Conservation (phyloP, 805 yeast species). For the Komagataella mondaviorum region DNA sequence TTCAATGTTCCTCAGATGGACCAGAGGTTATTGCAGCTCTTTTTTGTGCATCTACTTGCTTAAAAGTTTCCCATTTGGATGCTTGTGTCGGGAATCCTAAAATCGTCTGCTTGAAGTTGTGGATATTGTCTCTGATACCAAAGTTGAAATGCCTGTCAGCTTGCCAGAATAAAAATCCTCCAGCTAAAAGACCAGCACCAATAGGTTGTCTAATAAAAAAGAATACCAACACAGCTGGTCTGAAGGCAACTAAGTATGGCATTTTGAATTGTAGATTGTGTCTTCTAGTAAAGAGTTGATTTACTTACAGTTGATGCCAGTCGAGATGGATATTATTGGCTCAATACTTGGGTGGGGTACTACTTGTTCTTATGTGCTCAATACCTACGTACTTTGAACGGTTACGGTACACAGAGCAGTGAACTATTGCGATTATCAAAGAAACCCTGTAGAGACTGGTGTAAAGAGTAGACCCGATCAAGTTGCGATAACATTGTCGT, state of each 20-base stretch:
- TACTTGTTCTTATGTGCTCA: neutral
- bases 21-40: slow-evolving; percentile 4
- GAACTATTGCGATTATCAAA: no score
- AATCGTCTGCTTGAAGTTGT: slow-evolving; percentile 12
- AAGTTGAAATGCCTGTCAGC: slow-evolving; percentile 17
- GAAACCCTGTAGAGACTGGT: no score
- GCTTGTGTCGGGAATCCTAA: slow-evolving; percentile 20
- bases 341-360: neutral
- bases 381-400: no score
- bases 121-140: slow-evolving; percentile 17
- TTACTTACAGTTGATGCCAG: neutral
- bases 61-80: slow-evolving; percentile 15
- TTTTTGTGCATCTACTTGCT: slow-evolving; percentile 17
- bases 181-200: slow-evolving; percentile 18
- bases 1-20: neutral
- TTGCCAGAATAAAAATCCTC: slow-evolving; percentile 21
- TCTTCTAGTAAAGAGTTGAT: neutral
- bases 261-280: neutral
- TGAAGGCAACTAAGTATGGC: slow-evolving; percentile 9
- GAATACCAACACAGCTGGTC: slow-evolving; percentile 22
- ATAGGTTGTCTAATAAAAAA: slow-evolving; percentile 23
- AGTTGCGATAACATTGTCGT: no score
- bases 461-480: no score
- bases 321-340: neutral
- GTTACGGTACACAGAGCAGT: no score